Evolutionary conservation across 768 basidiomycete genomes (phyloP).

Genomic region (Ramaria sp.): DNA sequence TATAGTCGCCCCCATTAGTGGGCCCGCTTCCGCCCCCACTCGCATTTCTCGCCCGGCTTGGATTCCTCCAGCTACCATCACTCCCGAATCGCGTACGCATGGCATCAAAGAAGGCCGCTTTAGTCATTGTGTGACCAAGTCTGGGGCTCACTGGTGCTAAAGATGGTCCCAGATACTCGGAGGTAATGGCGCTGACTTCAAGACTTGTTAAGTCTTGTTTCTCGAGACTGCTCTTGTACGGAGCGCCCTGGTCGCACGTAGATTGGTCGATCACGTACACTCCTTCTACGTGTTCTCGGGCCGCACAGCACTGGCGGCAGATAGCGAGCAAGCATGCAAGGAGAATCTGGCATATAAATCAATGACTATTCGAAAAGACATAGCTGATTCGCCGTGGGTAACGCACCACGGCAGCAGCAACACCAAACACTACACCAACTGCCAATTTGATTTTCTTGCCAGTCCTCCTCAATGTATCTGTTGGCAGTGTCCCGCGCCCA

Average conservation of each 20-base stretch:
- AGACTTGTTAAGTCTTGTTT: too few relatives aligned
- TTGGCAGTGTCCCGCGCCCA: slow-evolving; percentile 11
- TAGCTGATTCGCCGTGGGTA: neutral
- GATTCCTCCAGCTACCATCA: neutral
- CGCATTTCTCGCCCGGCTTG: too few relatives aligned
- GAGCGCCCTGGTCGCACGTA: neutral
- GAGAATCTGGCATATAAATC: neutral
- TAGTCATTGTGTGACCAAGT: neutral
- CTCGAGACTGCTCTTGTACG: neutral
- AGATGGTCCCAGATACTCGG: neutral
- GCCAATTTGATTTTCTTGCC: neutral
- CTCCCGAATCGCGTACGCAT: neutral
- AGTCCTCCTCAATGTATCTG: neutral
- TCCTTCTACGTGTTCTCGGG: neutral
- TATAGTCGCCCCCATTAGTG: neutral
- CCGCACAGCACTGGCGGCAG: neutral
- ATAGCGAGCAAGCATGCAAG: neutral
- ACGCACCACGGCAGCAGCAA: neutral
- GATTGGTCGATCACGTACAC: neutral
- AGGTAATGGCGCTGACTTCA: neutral
- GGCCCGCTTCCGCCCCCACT: too few relatives aligned
- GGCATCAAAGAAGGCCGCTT: neutral
- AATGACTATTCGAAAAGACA: neutral
- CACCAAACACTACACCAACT: neutral
- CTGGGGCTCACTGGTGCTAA: too few relatives aligned